These are phyloP conservation scores for Syzygium aromaticum DNA, from an alignment of 345 rosid species.

Conservation along the genomic window DNA sequence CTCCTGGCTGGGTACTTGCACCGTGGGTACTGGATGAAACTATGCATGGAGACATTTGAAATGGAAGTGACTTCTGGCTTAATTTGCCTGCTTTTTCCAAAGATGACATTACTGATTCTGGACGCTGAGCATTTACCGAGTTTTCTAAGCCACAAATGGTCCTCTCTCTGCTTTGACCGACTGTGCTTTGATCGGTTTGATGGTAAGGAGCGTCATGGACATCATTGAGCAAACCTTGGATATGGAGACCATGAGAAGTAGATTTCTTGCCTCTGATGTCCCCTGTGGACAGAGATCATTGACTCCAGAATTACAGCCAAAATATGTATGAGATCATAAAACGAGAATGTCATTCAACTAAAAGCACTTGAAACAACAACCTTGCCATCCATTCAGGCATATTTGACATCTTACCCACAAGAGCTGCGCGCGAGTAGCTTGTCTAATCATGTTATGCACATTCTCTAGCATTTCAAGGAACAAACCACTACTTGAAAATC, in stretches of 20 bases:
- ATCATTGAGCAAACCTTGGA: slow-evolving; percentile 30
- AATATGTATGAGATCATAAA: neutral
- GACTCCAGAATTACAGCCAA: neutral
- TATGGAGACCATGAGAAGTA: slow-evolving; percentile 28
- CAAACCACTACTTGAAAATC: neutral
- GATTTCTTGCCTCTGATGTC: slow-evolving; percentile 30
- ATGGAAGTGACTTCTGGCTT: slow-evolving; percentile 48
- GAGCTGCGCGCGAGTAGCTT: neutral
- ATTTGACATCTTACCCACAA: neutral
- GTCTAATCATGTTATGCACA: neutral
- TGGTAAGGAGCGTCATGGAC: slow-evolving; percentile 28
- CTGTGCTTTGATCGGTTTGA: slow-evolving; percentile 39
- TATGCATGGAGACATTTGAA: slow-evolving; percentile 39
- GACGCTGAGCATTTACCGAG: slow-evolving; percentile 33
- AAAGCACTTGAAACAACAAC: neutral
- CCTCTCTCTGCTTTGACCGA: slow-evolving; percentile 31
- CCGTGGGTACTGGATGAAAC: slow-evolving; percentile 41
- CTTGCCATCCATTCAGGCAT: neutral
- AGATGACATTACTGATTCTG: slow-evolving; percentile 41
- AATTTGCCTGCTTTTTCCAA: slow-evolving; percentile 50
- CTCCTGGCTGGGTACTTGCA: slow-evolving; percentile 32
- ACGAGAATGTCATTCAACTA: neutral
- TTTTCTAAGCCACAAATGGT: slow-evolving; percentile 27
- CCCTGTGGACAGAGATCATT: slow-evolving; percentile 32
- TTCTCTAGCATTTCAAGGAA: neutral